A percentile compares a stretch with the other conserved stretches of the same genome.
Conservation (phyloP, 768 basidiomycete genomes). For the Astraeus odoratus region DNA sequence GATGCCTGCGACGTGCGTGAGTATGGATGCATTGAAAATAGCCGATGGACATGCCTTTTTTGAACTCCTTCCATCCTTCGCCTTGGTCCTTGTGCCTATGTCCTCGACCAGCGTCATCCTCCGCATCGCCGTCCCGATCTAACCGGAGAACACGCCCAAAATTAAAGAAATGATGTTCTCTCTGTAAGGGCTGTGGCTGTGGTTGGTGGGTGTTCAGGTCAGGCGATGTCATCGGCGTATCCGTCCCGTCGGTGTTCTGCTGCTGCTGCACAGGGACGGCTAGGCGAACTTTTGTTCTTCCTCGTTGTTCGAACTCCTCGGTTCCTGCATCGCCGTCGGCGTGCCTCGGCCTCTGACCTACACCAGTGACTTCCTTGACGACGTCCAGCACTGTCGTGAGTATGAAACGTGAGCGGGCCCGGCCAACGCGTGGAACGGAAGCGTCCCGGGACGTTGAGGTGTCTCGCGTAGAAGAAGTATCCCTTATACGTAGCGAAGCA, state of each 20-base stretch:
- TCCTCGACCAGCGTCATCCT: not conserved
- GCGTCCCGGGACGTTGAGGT: conserved; percentile 31
- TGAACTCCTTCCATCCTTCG: conserved; percentile 82
- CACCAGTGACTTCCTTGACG: conserved; percentile 14
- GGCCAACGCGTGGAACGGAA: conserved; percentile 11
- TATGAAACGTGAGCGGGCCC: conserved; percentile 15
- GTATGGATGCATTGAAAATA: not conserved
- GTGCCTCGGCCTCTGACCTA: conserved; percentile 10
- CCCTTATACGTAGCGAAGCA: not conserved
- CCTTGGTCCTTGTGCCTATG: conserved; percentile 35
- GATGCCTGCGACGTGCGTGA: conserved; percentile 46
- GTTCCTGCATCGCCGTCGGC: conserved; percentile 22
- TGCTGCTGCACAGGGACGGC: not conserved
- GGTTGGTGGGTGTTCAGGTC: not conserved
- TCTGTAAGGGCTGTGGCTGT: not conserved
- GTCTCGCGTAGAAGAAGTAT: not conserved
- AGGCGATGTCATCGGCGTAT: no score
- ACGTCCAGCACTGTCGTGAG: conserved; percentile 12
- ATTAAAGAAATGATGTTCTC: conserved; percentile 15
- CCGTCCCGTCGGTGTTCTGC: no score
- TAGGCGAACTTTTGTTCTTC: conserved; percentile 15
- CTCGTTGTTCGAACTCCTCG: conserved; percentile 26
- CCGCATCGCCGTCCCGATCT: conserved; percentile 10
- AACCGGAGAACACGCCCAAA: conserved; percentile 22
- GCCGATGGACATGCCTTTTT: conserved; percentile 52